phyloP scores from a whole-genome alignment of 2,329 filamentous ascomycete species.

The Talaromyces sp. region DNA sequence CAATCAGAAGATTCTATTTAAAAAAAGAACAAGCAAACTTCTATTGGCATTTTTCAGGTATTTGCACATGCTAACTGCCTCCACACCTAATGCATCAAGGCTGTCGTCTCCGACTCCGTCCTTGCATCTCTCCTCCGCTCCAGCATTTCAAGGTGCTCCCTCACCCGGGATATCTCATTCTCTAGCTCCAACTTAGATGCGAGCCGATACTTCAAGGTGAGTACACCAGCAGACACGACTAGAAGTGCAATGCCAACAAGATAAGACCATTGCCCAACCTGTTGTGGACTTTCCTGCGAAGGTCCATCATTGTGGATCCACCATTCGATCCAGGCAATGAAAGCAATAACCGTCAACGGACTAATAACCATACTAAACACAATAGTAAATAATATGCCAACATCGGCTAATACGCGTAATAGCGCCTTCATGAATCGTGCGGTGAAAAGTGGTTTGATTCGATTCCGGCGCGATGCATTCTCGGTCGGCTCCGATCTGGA shows the following conservation, averaged over 20 bases:
- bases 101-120: not conserved
- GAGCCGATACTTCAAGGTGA: conserved; percentile 30
- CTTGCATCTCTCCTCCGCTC: conserved; percentile 13
- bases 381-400: conserved; percentile 19
- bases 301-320: conserved; percentile 35
- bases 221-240: conserved; percentile 29
- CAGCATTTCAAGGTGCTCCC: conserved; percentile 15
- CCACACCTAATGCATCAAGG: not conserved
- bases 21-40: not conserved
- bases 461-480: not conserved
- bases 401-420: conserved; percentile 17
- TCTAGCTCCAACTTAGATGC: conserved; percentile 33
- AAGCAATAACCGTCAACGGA: conserved; percentile 33
- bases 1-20: too few species aligned
- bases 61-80: not conserved
- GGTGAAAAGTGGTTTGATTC: conserved; percentile 10
- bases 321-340: conserved; percentile 37
- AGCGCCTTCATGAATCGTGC: conserved; percentile 11
- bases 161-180: conserved; percentile 28
- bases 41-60: too few species aligned
- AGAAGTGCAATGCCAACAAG: conserved; percentile 32
- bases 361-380: conserved; percentile 34
- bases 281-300: conserved; percentile 29
- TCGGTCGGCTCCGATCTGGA: not conserved
- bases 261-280: conserved; percentile 37